These are phyloP conservation scores for Fraxinus paxiana DNA, from an alignment of 305 asterid genomes.

Conservation along the genomic window DNA sequence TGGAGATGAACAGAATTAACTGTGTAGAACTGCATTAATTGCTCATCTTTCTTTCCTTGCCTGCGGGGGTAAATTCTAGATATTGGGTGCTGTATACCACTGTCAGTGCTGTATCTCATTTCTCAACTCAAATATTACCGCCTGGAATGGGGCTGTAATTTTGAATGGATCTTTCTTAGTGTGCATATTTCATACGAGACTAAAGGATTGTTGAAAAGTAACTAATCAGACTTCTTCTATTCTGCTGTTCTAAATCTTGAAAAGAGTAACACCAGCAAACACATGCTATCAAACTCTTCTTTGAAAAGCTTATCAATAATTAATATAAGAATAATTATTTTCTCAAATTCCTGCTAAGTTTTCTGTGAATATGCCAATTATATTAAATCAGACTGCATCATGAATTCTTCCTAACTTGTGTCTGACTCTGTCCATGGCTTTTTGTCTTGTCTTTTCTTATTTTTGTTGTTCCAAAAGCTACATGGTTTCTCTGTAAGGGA, in stretches of 20 bases:
- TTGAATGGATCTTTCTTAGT: not conserved
- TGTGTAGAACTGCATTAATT: not conserved
- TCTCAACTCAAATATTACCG: not conserved
- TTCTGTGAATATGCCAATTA: conserved; percentile 14
- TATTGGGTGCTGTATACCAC: not conserved
- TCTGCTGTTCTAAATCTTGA: conserved; percentile 17
- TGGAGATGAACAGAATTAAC: not conserved
- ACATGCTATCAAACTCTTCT: conserved; percentile 14
- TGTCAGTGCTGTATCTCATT: not conserved
- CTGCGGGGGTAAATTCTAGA: not conserved
- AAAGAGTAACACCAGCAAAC: conserved; percentile 3
- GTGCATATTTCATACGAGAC: not conserved
- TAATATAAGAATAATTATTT: not conserved
- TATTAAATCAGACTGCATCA: conserved; percentile 6
- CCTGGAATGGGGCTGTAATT: not conserved
- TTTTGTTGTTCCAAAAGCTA: conserved; percentile 5
- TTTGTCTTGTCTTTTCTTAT: conserved; percentile 6
- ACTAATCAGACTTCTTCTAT: not conserved
- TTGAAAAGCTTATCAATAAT: not conserved
- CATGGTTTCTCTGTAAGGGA: conserved; percentile 11
- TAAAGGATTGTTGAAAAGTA: not conserved
- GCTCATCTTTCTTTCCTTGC: not conserved
- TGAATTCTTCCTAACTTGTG: conserved; percentile 2
- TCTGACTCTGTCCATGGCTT: conserved; percentile 2
- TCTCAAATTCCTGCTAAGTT: not conserved